Base-by-base conservation (phyloP, 2,329 filamentous ascomycete species). In the Penicillium sp. region DNA sequence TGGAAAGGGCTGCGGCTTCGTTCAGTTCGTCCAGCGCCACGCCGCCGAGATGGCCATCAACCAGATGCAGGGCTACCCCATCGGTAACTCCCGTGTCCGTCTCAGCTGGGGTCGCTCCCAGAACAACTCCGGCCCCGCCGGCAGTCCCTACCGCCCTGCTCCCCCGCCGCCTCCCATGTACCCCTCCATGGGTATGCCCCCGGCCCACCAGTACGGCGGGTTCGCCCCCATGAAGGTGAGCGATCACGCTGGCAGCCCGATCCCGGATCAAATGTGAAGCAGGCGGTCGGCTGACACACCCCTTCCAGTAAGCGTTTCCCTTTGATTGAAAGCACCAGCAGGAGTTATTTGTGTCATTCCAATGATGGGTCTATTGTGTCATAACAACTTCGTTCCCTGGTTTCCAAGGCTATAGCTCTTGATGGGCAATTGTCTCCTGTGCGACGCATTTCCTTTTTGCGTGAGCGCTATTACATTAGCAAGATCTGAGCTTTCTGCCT, bases 41-140 rank as follows among this genome's bases (percentile, higher is more conserved):
- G 93, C 93, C 45, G 93, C 93, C 12, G 93, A 99, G 77, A 99
- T 99, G 93, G 93, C 93, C 61, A 99, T 99, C 81, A 99, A 99
- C 77, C 93, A 99, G 76, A 99, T 99, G 93, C 93, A 99, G 76
- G 93, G 93, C 54, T 99, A 99, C 71, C 93, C 93, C 19, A 99
- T 99, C 65, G 93, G 93, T 48, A 99, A 99, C 80, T 97, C 92
- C 39, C 90, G 93, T 59, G 93, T 99, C 52, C 90, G 93, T 65
- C 82, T 99, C 60, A 95, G 89, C 71, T 99, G 93, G 93, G 93
- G 93, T 57, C 88, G 93, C 58, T 95, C 88, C 47, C 93, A 99
- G 80, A 99, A 97, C 83, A 99, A 99, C 80, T 97, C 92, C 55
- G 93, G 93, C 50, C 85, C 85, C 46, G 93, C 95, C 53, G 93